Base-by-base conservation (phyloP, 441 rosid genomes). In the Pelargonium citronellum region DNA sequence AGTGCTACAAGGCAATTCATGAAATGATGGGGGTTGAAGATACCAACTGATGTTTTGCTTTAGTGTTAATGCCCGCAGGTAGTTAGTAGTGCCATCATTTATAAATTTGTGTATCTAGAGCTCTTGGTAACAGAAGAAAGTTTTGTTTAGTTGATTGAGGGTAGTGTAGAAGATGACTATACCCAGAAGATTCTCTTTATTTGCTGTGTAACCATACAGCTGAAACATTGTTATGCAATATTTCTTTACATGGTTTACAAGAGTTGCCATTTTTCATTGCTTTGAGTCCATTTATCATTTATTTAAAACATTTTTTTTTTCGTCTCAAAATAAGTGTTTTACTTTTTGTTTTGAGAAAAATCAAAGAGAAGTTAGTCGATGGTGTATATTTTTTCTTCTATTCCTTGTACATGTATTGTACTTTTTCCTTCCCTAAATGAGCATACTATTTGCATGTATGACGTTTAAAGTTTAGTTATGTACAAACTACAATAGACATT, bases 1-100 rank as follows among this genome's bases (percentile, higher is more conserved):
- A 82, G 72, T 94, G 98, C 79, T 94, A 94, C 83, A 90, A 83
- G 80, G 96, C 92, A 53, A 71, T 91, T 75, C 88, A 85, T 73
- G 85, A 71, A 66, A 85, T 76, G 74, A 49, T 49, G 16, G 16
- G n/a, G 57, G 5, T 13, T 15, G n/a, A 49, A 49, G n/a, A 12
- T 49, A 13, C 16, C 57, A 49, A 15, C 57, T 12, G 15, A 12
- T 15, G 13, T 49, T 49, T 5, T 15, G 13, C 57, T 12, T 49
- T 12, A 49, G 15, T 2, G 0, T 11, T 49, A 4, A n/a, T 4
- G 5, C 16, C 57, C 57, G 2, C 34, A 27, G 34, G 34, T 27
- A 27, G 34, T 27, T 27, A 27, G 34, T 27, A 27, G 2, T 27
- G 34, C 34, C 0, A 27, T 27, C 34, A 27, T 27, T 27, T 49